phyloP scores from a whole-genome alignment of 306 rosid species.

The Vicia villosa region DNA sequence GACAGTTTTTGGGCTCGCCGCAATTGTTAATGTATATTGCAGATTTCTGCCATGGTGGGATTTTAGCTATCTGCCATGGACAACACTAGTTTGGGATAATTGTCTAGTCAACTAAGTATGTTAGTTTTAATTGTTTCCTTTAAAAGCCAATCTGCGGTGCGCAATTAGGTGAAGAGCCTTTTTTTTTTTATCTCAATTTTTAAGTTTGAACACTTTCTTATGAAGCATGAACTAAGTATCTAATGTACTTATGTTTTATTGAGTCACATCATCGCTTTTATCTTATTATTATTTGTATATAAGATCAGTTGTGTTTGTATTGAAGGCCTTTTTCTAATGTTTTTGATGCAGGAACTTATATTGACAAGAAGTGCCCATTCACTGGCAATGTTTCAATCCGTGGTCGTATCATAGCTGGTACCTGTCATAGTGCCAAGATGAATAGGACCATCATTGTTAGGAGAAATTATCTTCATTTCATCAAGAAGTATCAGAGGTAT shows the following conservation, averaged over 20 bases:
- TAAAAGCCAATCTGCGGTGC: not conserved
- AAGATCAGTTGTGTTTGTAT: not conserved
- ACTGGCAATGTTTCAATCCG: slow-evolving; percentile 7
- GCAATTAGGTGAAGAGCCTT: not conserved
- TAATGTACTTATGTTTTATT: not conserved
- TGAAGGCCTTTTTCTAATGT: not conserved
- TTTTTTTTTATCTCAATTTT: not conserved
- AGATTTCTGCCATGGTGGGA: too few relatives aligned
- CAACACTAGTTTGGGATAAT: not conserved
- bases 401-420: not conserved
- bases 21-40: too few relatives aligned
- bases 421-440: not conserved
- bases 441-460: slow-evolving; percentile 4
- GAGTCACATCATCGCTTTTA: not conserved
- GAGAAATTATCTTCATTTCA: slow-evolving; percentile 5
- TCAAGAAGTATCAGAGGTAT: slow-evolving; percentile 5
- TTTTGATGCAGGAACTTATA: not conserved
- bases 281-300: not conserved
- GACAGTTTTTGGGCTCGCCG: too few relatives aligned
- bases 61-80: too few relatives aligned
- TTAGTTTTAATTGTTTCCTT: not conserved
- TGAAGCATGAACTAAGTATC: not conserved
- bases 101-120: not conserved
- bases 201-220: not conserved
- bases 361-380: slow-evolving; percentile 1